Evolutionary conservation across 1,284 basidiomycete species (phyloP).

Genomic region (Clitocybe nebularis): DNA sequence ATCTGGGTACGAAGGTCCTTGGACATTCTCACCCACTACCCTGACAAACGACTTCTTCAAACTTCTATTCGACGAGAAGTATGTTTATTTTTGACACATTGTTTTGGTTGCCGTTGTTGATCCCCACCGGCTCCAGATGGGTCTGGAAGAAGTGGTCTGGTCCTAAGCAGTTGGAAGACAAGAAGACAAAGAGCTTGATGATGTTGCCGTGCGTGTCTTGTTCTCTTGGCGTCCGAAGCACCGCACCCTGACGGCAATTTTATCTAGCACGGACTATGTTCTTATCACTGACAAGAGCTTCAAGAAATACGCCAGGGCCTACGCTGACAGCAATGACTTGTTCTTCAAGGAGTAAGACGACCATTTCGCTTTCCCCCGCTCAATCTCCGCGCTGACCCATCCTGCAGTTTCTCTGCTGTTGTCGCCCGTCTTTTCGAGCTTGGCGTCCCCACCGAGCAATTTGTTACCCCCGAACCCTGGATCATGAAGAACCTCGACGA

Average conservation of each 20-base stretch:
- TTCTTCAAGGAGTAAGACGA: slow-evolving; percentile 86
- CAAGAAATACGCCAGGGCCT: slow-evolving; percentile 80
- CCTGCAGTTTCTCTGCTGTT: slow-evolving; percentile 70
- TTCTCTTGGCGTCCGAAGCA: neutral
- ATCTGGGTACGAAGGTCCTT: slow-evolving; percentile 87
- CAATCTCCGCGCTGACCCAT: neutral
- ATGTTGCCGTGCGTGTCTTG: slow-evolving; percentile 78
- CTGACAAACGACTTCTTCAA: slow-evolving; percentile 91
- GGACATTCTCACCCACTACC: slow-evolving; percentile 86
- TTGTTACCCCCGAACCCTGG: slow-evolving; percentile 68
- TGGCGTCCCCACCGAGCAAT: slow-evolving; percentile 81
- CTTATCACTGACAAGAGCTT: slow-evolving; percentile 85
- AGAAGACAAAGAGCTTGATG: slow-evolving; percentile 87
- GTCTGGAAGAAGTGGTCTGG: slow-evolving; percentile 87
- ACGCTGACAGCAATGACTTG: slow-evolving; percentile 77
- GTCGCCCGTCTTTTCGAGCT: slow-evolving; percentile 82
- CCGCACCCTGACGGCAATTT: slow-evolving; percentile 6
- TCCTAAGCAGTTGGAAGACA: slow-evolving; percentile 93
- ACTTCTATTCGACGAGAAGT: slow-evolving; percentile 86
- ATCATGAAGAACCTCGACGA: slow-evolving; percentile 63
- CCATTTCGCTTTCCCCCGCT: slow-evolving; percentile 4
- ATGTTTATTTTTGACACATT: slow-evolving; percentile 21
- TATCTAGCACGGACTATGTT: slow-evolving; percentile 73
- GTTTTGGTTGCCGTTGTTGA: neutral
- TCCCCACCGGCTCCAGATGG: slow-evolving; percentile 40